phyloP scores from a whole-genome alignment of 225 moss, liverwort and hornwort species.

The Lunularia cruciata region DNA sequence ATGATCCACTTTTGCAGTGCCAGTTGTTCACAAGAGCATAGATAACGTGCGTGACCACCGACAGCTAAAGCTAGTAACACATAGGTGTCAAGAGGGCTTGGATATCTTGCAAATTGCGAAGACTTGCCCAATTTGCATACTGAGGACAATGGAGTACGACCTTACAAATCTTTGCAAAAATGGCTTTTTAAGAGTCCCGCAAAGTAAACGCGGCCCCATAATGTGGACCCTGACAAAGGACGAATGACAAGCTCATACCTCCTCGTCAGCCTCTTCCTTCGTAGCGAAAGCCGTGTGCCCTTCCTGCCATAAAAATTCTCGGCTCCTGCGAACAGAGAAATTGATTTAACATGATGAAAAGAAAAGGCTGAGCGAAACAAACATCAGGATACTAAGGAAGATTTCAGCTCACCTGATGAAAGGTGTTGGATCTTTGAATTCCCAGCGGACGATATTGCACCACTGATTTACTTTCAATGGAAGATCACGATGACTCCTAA shows the following conservation, averaged over 20 bases:
- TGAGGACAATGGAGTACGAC: too few relatives aligned
- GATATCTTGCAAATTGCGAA: too few relatives aligned
- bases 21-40: too few relatives aligned
- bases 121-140: too few relatives aligned
- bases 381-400: not conserved
- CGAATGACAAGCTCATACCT: slow-evolving; percentile 51
- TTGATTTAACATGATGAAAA: slow-evolving; percentile 9
- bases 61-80: too few relatives aligned
- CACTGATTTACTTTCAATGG: slow-evolving; percentile 93
- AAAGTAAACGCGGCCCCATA: not conserved
- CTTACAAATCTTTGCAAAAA: not conserved
- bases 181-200: not conserved
- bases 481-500: slow-evolving; percentile 93
- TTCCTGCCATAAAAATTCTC: slow-evolving; percentile 99
- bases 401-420: slow-evolving; percentile 66
- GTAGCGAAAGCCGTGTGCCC: slow-evolving; percentile 90
- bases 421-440: slow-evolving; percentile 97
- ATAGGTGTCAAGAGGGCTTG: too few relatives aligned
- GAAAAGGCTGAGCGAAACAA: too few relatives aligned
- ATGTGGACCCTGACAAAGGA: too few relatives aligned
- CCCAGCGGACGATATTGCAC: slow-evolving; percentile 99
- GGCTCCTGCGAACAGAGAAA: slow-evolving; percentile 69
- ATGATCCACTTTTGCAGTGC: too few relatives aligned
- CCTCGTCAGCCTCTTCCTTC: slow-evolving; percentile 75
- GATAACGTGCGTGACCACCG: not conserved